Evolutionary conservation across 2,329 filamentous ascomycete species (phyloP), one percentile per base, ranked within the genome.

Genomic region (Botrytis elliptica): DNA sequence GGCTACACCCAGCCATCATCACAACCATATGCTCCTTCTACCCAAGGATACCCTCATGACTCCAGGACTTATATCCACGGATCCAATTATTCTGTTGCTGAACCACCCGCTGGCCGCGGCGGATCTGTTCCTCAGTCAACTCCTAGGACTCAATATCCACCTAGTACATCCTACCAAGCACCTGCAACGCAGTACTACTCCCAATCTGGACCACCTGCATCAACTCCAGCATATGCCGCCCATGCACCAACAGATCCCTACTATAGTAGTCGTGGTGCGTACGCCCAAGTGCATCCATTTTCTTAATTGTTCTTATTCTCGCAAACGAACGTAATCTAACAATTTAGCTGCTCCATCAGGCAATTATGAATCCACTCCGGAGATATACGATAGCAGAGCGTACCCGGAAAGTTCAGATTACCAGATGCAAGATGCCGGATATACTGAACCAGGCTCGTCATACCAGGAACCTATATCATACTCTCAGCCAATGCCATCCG

Each of bases 191-290:
- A 74, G 49, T 71, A 71, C 49, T 74, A 74, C 81, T 81, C 77
- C 75, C 80, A 73, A 81, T 81, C 78, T 81, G 84, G 74, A 79
- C 78, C 75, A 59, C 46, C 75, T 49, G 77, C 79, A 69, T 79
- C 79, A 75, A 79, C 83, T 52, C 84, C 84, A 75, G 78, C 81
- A 77, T 79, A 79, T 77, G 42, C 77, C 9, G 72, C 77, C 38
- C 86, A 86, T 79, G 84, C 86, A 75, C 80, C 63, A 68, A 62
- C 83, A 80, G 88, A 89, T 81, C 83, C 87, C 64, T 85, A 86
- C 76, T 88, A 87, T 77, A 68, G 87, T 78, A 68, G 87, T 83
- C 88, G 88, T 85, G 88, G 88, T 88, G 86, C 86, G 86, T 90
- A 87, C 83, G 76, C 74, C 77, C 73, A 81, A 74, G 74, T 73